Base-by-base conservation (phyloP, 164 flowering plant species). In the Amborella trichopoda region DNA sequence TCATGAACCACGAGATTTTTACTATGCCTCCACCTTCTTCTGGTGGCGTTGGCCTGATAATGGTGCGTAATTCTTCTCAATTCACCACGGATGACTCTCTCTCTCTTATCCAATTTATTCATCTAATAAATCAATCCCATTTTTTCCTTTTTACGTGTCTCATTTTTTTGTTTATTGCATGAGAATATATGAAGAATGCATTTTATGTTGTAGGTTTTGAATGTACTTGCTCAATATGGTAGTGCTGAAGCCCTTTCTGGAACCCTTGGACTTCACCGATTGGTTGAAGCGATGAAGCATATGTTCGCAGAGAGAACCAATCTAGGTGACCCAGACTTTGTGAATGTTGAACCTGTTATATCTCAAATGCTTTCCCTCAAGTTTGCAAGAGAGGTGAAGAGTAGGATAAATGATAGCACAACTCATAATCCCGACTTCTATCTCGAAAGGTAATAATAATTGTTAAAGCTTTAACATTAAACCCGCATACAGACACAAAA, bases 271-370 rank as follows among this genome's bases (percentile, higher is more conserved):
- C 36, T 66, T 5, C 91, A 79, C 49, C 66, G 83, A 19, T 19
- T 18, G 26, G 67, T 79, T 9, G 87, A 82, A 61, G 76, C 83
- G 27, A 4, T 81, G 46, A 81, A 81, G 56, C 74, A 78, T 41
- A 63, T 61, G 39, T 58, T 68, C 40, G 75, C 83, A 5, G 55
- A 64, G 30, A 64, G 75, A 59, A 79, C 75, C 80, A 71, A 71
- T 27, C 81, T 76, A 10, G 85, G 85, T n/a, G 90, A 81, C 66
- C 91, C 83, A 13, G 71, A 73, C 40, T 81, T 73, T 41, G 73
- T 64, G 8, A 22, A 82, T 44, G 54, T 68, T 4, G 34, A 67
- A 0, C 11, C 33, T 10, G 73, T 67, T 50, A 10, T 70, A 5
- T 50, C 72, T 6, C 75, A 81, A 42, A 76, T 81, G 85, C 58